These are phyloP conservation scores for Termitomyces titanicus DNA, from an alignment of 768 basidiomycete species.

Conservation along the genomic window DNA sequence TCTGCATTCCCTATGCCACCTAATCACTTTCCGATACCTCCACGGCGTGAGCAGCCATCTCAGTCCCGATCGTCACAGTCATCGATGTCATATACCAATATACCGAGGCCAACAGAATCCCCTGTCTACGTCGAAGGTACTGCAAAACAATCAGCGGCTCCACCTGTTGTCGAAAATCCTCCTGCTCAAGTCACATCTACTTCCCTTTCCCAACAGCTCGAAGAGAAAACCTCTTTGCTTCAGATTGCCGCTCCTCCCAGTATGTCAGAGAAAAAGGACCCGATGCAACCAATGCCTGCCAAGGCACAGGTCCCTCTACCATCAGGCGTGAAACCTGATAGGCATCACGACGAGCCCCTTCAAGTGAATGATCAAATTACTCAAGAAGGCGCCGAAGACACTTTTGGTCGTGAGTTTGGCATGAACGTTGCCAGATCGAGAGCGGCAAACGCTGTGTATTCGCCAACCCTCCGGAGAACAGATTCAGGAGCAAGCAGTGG, in stretches of 20 bases:
- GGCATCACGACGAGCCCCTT: not conserved
- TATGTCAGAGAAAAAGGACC: not conserved
- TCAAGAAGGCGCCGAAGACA: conserved; percentile 13
- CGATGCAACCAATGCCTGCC: not conserved
- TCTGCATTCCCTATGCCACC: conserved; percentile 75
- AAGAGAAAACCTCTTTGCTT: not conserved
- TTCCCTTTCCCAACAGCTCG: not conserved
- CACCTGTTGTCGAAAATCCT: not conserved
- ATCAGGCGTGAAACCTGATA: not conserved
- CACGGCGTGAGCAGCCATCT: conserved; percentile 22
- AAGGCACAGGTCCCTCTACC: not conserved
- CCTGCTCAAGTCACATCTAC: not conserved
- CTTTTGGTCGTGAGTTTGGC: conserved; percentile 31
- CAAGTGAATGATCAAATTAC: not conserved
- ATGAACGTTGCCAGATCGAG: conserved; percentile 23
- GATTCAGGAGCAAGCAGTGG: conserved; percentile 52
- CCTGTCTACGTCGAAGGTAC: conserved; percentile 13
- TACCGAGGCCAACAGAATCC: conserved; percentile 21
- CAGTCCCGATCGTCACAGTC: conserved; percentile 22
- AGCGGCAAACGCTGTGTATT: conserved; percentile 27
- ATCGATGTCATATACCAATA: conserved; percentile 17
- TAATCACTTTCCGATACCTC: conserved; percentile 61
- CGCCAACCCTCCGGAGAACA: conserved; percentile 39
- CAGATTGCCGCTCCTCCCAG: not conserved
- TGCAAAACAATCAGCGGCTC: not conserved